Evolutionary conservation across 2,329 filamentous ascomycete species (phyloP).

Genomic region (Hypoxylon sp.): DNA sequence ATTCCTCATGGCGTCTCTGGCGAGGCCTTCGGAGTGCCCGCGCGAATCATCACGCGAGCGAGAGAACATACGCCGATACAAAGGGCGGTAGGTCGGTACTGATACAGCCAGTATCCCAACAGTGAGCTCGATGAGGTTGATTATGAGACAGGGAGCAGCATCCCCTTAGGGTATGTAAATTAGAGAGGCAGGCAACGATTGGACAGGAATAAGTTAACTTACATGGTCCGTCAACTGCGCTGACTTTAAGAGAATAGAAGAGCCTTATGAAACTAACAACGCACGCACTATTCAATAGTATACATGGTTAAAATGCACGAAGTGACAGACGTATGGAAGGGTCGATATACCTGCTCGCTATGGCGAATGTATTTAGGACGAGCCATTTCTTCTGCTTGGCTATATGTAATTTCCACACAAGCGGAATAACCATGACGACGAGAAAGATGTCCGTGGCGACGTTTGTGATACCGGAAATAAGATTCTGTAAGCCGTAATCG

Average conservation of each 20-base stretch:
- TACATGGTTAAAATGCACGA: background rate
- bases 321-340: background rate
- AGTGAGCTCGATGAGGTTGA: background rate
- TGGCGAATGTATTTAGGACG: conserved; percentile 7
- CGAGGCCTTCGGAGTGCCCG: too few relatives aligned
- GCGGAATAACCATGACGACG: conserved; percentile 6
- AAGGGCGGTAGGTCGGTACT: conserved; percentile 6
- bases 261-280: conserved; percentile 20
- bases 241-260: conserved; percentile 3
- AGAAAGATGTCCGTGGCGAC: conserved; percentile 16
- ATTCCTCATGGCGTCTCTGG: too few relatives aligned
- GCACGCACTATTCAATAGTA: conserved; percentile 1
- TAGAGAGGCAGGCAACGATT: too few relatives aligned
- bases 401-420: background rate
- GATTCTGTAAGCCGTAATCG: conserved; percentile 2
- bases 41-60: too few relatives aligned
- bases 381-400: conserved; percentile 12
- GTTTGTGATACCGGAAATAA: conserved; percentile 13
- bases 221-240: conserved; percentile 9
- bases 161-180: background rate
- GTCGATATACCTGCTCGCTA: conserved; percentile 1
- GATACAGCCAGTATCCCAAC: conserved; percentile 3
- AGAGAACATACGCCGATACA: too few relatives aligned
- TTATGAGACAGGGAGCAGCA: background rate
- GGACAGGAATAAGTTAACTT: background rate